Conservation (phyloP, 805 yeast species). For the Saturnispora diversa region DNA sequence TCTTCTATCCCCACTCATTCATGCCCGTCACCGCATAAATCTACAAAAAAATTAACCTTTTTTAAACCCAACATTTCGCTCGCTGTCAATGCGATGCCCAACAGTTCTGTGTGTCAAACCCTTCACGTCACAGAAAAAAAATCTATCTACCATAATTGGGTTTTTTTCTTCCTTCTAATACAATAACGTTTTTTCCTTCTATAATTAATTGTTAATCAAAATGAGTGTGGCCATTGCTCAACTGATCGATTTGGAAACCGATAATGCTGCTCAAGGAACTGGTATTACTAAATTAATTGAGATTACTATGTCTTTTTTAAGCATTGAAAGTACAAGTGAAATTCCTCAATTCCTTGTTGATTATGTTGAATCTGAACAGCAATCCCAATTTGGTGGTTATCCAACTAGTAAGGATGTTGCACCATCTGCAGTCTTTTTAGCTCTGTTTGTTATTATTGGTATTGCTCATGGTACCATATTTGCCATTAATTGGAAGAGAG, state of each 20-base stretch:
- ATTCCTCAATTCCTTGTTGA: conserved; percentile 36
- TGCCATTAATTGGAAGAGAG: conserved; percentile 39
- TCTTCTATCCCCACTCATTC: no score
- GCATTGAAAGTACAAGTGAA: conserved; percentile 13
- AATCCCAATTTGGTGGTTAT: conserved; percentile 55
- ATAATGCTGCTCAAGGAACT: conserved; percentile 43
- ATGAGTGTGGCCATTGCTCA: conserved; percentile 18
- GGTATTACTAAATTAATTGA: conserved; percentile 35
- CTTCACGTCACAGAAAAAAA: no score
- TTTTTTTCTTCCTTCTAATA: neutral
- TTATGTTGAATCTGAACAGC: conserved; percentile 35
- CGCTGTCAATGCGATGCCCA: neutral
- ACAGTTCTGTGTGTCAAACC: no score
- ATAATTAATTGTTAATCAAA: no score
- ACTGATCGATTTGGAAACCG: conserved; percentile 23
- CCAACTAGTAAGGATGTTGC: conserved; percentile 47
- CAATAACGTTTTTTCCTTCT: neutral
- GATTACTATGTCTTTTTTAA: conserved; percentile 24
- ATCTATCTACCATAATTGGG: no score
- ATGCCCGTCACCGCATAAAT: no score
- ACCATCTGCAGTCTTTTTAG: conserved; percentile 52
- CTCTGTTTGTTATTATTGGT: conserved; percentile 40
- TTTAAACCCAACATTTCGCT: no score
- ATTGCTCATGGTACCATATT: conserved; percentile 43
- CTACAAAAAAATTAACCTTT: no score